Conservation (phyloP, 1,284 basidiomycete genomes). For the Singerocomus rubriflavus region DNA sequence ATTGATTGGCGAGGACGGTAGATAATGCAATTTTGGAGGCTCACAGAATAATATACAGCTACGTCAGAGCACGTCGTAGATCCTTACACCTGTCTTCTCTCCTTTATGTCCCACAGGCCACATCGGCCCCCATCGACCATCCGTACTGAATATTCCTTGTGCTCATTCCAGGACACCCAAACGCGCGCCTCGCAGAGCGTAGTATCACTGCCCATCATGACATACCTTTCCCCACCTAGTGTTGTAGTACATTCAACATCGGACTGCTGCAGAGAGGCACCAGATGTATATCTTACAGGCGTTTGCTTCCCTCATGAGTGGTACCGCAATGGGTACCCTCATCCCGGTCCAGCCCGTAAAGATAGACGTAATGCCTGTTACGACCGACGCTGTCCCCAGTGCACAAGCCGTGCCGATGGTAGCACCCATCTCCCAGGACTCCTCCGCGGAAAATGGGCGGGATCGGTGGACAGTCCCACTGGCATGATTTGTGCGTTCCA, state of each 20-base stretch:
- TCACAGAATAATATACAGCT: no score
- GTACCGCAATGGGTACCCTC: background rate
- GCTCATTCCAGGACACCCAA: constrained; percentile 23
- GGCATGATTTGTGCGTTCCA: constrained; percentile 9
- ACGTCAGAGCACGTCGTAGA: no score
- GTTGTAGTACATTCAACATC: no score
- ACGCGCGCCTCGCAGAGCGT: constrained; percentile 19
- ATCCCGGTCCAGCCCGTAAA: constrained; percentile 2
- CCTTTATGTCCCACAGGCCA: constrained; percentile 21
- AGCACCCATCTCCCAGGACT: constrained; percentile 21
- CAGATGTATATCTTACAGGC: constrained; percentile 8
- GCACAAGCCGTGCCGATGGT: constrained; percentile 18
- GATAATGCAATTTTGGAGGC: no score
- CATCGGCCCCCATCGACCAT: background rate
- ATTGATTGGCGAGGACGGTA: no score
- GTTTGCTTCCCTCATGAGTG: constrained; percentile 16
- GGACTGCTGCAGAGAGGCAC: no score
- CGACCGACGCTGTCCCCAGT: constrained; percentile 19
- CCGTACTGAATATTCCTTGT: constrained; percentile 21
- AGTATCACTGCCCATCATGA: constrained; percentile 1
- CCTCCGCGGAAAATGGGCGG: constrained; percentile 10
- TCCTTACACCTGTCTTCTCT: constrained; percentile 11
- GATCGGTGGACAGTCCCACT: constrained; percentile 5
- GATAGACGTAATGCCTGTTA: constrained; percentile 3
- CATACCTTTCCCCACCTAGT: constrained; percentile 13